phyloP scores from a whole-genome alignment of 1,139 yeast species.

The Pichia sp. region DNA sequence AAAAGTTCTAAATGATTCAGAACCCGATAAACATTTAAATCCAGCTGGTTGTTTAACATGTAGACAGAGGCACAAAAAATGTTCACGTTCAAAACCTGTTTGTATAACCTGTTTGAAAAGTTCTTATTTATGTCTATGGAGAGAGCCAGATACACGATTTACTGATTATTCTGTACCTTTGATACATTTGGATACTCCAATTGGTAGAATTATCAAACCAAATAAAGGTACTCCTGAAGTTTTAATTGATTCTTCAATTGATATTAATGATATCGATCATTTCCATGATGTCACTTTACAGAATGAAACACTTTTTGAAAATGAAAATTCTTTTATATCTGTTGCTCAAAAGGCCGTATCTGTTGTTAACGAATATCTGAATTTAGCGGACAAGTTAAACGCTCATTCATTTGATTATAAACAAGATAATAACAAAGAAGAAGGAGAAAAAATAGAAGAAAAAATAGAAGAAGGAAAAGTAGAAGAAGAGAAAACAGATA shows the following conservation, averaged over 20 bases:
- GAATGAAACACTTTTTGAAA: not conserved
- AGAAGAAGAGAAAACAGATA: not conserved
- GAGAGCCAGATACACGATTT: slow-evolving; percentile 12
- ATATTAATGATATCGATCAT: not conserved
- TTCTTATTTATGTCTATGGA: slow-evolving; percentile 16
- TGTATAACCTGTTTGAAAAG: slow-evolving; percentile 21
- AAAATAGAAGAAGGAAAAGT: not conserved
- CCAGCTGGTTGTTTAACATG: slow-evolving; percentile 60
- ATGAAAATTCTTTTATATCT: not conserved
- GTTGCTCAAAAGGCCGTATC: slow-evolving; percentile 10
- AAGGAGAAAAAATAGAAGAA: not conserved
- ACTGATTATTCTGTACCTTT: slow-evolving; percentile 6
- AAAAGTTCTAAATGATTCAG: not conserved
- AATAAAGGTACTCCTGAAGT: not conserved
- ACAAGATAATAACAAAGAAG: not conserved
- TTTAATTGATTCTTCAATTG: not conserved
- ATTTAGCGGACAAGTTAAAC: not conserved
- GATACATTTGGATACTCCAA: not conserved
- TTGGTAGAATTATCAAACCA: slow-evolving; percentile 1
- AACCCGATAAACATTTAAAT: not conserved
- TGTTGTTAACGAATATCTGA: slow-evolving; percentile 6
- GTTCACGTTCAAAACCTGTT: slow-evolving; percentile 56
- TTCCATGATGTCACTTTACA: not conserved
- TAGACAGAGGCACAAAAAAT: slow-evolving; percentile 63
- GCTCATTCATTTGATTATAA: not conserved